Evolutionary conservation across 345 rosid genomes (phyloP), one percentile per base, ranked within the genome.

Genomic region (Garcia nutans): DNA sequence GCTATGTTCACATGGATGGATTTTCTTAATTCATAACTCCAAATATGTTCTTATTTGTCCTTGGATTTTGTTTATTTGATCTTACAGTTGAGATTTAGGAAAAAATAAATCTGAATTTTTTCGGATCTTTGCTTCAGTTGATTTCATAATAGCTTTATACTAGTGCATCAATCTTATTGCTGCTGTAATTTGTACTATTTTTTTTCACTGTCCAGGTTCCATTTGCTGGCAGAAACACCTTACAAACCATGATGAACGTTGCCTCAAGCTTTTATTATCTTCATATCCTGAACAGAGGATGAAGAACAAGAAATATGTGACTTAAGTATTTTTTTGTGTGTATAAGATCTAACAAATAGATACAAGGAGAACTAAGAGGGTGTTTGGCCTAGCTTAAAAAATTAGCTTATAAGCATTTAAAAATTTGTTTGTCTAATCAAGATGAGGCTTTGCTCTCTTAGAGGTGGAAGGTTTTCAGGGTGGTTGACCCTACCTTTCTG

Each of bases 181-280:
- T 20, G 58, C 57, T 42, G 42, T 60, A 61, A 76, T 47, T 52
- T 31, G 22, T 17, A 63, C 20, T 62, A 41, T 13, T 23, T 76
- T 70, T 77, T 19, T n/a, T 28, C 31, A 56, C 50, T 52, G 42
- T 31, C 8, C 80, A 84, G 87, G 87, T 84, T 84, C 65, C 87
- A 84, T 77, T 69, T 82, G 79, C 79, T 84, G 63, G 76, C 67
- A 37, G 87, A 84, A 74, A 72, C 84, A 85, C 74, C 81, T 84
- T 62, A 83, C 87, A 47, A 85, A 83, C 60, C 87, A 84, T 68
- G 82, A 84, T 72, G 83, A 82, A 56, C 79, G 87, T 17, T 71
- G 72, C 83, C 85, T 65, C 85, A 80, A 68, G 80, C n/a, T 55
- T 56, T 49, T 63, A 19, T 41, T 71, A 57, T 64, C 41, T 84